These are phyloP conservation scores for Lanmaoa pseudosensibilis DNA, from an alignment of 768 basidiomycete species.

Conservation along the genomic window DNA sequence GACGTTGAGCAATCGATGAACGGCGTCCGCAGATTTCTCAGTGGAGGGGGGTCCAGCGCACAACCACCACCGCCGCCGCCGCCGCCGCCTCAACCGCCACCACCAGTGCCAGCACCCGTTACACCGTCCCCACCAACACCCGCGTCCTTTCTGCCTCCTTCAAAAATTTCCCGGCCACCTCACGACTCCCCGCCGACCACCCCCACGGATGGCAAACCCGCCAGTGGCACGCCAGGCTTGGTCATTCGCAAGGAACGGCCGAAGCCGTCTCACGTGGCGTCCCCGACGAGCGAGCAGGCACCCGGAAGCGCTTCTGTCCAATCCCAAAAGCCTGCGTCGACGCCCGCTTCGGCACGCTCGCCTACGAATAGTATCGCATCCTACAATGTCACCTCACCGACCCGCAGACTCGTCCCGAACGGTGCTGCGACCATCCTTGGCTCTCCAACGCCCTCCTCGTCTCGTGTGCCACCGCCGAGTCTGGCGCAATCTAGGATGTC, in stretches of 20 bases:
- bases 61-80: conserved; percentile 29
- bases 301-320: conserved; percentile 28
- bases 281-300: conserved; percentile 26
- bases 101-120: conserved; percentile 17
- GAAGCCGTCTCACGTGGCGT: conserved; percentile 27
- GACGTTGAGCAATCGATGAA: conserved; percentile 49
- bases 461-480: conserved; percentile 30
- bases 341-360: conserved; percentile 19
- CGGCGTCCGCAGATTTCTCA: conserved; percentile 68
- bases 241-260: conserved; percentile 54
- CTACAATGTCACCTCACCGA: conserved; percentile 23
- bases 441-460: conserved; percentile 45
- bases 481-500: conserved; percentile 38
- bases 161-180: conserved; percentile 49
- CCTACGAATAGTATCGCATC: conserved; percentile 27
- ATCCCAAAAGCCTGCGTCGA: conserved; percentile 25
- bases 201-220: conserved; percentile 25
- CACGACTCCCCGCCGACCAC: conserved; percentile 38
- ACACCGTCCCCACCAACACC: conserved; percentile 28
- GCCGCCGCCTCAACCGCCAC: conserved; percentile 13
- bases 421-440: conserved; percentile 11
- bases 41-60: conserved; percentile 40
- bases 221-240: conserved; percentile 34
- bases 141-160: conserved; percentile 9
- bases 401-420: conserved; percentile 17